Evolutionary conservation across 768 basidiomycete genomes (phyloP), one percentile per base, ranked within the genome.

Genomic region (Panus rudis): DNA sequence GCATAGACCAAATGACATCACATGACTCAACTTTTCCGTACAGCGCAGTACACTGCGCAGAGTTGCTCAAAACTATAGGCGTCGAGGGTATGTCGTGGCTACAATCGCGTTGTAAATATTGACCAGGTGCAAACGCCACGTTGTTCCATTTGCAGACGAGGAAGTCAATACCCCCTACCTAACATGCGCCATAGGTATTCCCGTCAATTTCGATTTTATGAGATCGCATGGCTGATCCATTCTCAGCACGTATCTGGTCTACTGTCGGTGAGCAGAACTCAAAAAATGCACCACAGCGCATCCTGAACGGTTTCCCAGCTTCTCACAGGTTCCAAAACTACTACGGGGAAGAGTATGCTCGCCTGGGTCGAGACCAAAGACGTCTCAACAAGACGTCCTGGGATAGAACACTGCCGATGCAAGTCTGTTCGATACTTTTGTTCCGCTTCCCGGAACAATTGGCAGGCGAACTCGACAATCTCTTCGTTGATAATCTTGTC

Each of bases 1-100:
- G 13, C 17, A 41, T 30, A 60, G 59, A 61, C 40, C 42, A 53
- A 5, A 25, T 54, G 39, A 61, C 59, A 1, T 61, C 59, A 19
- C 16, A 25, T 0, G 28, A 45, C 24, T 57, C 56, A 1, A 59
- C 57, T 1, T 58, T 57, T 34, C 56, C 56, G 6, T 57, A 56
- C 27, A 46, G 28, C 26, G 49, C 47, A 10, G 38, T 46, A 11
- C 42, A 56, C 41, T 59, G 56, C 47, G 43, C 45, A 23, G 40
- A 47, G 11, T 57, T 52, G 34, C 27, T 57, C 13, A 22, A 51
- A 23, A 30, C 53, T 2, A 27, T 54, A 4, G 21, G 44, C 12
- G 37, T 21, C 8, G 30, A 42, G 20, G 16, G 53, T 57, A 30
- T 19, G 52, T 43, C 10, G 1, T 2, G 11, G 22, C 12, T 30